phyloP scores from a whole-genome alignment of 2,329 filamentous ascomycete species.

The Epichloe uncinata region DNA sequence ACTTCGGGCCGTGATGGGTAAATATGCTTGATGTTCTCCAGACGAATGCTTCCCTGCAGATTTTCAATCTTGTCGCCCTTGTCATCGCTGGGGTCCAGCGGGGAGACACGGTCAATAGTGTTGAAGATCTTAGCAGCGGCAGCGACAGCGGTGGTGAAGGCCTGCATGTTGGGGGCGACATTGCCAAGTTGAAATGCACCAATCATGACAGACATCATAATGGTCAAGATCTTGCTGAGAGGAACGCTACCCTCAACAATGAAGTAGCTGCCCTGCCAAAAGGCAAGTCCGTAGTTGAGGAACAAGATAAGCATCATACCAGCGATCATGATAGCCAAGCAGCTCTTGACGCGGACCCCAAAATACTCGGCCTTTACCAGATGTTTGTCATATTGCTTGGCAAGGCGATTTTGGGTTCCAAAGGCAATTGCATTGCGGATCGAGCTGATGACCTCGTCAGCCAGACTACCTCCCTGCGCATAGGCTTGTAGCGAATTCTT shows the following conservation, averaged over 20 bases:
- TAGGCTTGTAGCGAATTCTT: slow-evolving; percentile 68
- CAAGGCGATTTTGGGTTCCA: slow-evolving; percentile 84
- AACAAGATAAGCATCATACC: slow-evolving; percentile 75
- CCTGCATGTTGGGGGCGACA: slow-evolving; percentile 71
- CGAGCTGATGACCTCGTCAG: slow-evolving; percentile 89
- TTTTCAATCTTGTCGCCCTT: slow-evolving; percentile 59
- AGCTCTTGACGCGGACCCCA: slow-evolving; percentile 62
- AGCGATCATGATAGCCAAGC: slow-evolving; percentile 66
- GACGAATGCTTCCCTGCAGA: slow-evolving; percentile 60
- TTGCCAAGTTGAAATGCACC: slow-evolving; percentile 86
- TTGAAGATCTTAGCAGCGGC: slow-evolving; percentile 86
- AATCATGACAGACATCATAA: slow-evolving; percentile 83
- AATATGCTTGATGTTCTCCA: slow-evolving; percentile 77
- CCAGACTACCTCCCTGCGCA: slow-evolving; percentile 72
- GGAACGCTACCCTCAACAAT: slow-evolving; percentile 51
- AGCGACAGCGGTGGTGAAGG: slow-evolving; percentile 70
- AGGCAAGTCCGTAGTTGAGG: slow-evolving; percentile 74
- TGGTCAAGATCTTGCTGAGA: slow-evolving; percentile 64
- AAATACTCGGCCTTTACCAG: slow-evolving; percentile 59
- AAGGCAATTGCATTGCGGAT: slow-evolving; percentile 89
- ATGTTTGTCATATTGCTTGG: slow-evolving; percentile 69
- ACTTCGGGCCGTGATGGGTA: slow-evolving; percentile 91
- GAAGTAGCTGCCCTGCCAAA: slow-evolving; percentile 76
- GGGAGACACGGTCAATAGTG: slow-evolving; percentile 80
- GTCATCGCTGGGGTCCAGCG: slow-evolving; percentile 61